Conservation (phyloP, 352 stramenopile genomes). For the Nannochloropsis limnetica region DNA sequence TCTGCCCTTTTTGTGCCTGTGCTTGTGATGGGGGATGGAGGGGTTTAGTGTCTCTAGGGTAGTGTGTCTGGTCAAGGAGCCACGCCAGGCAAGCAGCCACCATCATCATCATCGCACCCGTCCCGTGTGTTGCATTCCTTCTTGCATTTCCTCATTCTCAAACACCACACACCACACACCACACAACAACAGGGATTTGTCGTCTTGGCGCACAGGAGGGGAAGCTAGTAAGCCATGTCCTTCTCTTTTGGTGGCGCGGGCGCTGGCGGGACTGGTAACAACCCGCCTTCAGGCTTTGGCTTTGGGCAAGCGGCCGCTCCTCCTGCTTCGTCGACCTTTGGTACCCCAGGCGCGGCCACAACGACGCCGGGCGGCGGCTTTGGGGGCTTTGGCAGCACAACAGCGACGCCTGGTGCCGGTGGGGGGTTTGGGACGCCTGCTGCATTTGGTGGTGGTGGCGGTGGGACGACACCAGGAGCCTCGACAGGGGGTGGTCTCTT, state of each 20-base stretch:
- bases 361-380: not conserved
- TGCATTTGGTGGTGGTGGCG: not conserved
- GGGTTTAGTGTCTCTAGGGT: not conserved
- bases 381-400: not conserved
- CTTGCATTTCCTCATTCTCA: no score
- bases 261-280: not conserved
- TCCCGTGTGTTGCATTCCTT: no score
- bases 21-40: not conserved
- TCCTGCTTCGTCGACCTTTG: not conserved
- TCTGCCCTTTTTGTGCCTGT: not conserved
- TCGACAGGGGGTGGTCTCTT: not conserved
- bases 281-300: slow-evolving; percentile 4
- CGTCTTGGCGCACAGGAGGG: not conserved
- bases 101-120: not conserved
- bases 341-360: not conserved
- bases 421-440: not conserved
- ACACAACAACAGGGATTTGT: not conserved
- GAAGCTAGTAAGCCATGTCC: not conserved
- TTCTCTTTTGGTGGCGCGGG: slow-evolving; percentile 27
- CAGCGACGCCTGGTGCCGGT: not conserved
- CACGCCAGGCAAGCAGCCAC: not conserved
- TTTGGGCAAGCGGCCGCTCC: not conserved
- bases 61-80: not conserved
- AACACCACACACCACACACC: not conserved
- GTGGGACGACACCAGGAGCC: not conserved